Base-by-base conservation (phyloP, 1,139 yeast genomes). In the Suhomyces panamericanus region DNA sequence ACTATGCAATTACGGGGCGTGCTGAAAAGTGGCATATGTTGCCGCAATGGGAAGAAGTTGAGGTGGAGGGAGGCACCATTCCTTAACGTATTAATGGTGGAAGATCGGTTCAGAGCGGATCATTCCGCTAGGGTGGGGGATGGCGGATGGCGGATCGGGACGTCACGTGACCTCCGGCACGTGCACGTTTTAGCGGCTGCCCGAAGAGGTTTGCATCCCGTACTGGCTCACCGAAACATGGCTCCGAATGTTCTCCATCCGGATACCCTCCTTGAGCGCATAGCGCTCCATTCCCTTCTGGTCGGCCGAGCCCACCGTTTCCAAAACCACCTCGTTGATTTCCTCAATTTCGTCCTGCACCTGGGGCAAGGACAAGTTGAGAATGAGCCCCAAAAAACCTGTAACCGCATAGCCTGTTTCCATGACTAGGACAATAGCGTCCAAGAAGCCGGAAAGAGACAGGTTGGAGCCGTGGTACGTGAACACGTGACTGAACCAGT, bases 341-440 rank as follows among this genome's bases (percentile, higher is more conserved):
- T 71, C 78, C 61, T 80, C 84, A 34, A 73, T 74, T 38, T 81
- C 86, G 57, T 85, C 95, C 34, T 66, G 63, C 35, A 83, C 85
- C 63, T 84, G 90, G 12, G 95, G 95, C 51, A 89, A 68, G 31
- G 84, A 35, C 54, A 87, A 68, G 69, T 89, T 89, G 49, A 88
- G 70, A 37, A 87, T 64, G 41, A 87, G 80, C 32, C 90, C 95
- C 37, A 87, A 57, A 55, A 90, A 74, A 14, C 96, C 96, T 27
- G 93, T 78, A 42, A 89, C 71, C 29, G 96, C 95, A 60, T 85
- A 89, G 33, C 95, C 91, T 17, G 96, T 86, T 63, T 87, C 93
- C 86, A 87, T 80, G 41, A 90, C 89, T 52, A 90, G 78, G 39
- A 78, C 75, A 52, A 90, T 85, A 46, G 96, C 96, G 60, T 87